phyloP scores from a whole-genome alignment of 352 stramenopile genomes.

The Globisporangium iwayamae region DNA sequence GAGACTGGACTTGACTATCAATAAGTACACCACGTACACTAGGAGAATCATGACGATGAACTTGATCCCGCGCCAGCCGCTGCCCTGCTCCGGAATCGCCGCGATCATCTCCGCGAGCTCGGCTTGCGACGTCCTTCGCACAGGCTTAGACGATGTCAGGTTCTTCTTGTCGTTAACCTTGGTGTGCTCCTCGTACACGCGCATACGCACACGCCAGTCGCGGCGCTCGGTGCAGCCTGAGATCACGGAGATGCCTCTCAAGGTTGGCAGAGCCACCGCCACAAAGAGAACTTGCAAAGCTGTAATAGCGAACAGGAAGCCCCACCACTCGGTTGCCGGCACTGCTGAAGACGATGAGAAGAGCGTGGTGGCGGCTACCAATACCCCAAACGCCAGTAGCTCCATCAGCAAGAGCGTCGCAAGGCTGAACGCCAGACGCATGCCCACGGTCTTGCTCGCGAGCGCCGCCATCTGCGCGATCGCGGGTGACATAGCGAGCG shows the following conservation, averaged over 20 bases:
- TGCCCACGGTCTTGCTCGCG: constrained; percentile 45
- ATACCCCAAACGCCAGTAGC: constrained; percentile 20
- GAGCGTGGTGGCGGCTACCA: constrained; percentile 15
- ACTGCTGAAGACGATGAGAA: background rate
- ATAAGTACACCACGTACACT: constrained; percentile 30
- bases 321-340: constrained; percentile 20
- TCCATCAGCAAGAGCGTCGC: constrained; percentile 36
- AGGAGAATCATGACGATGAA: constrained; percentile 50
- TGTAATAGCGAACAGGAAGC: constrained; percentile 23
- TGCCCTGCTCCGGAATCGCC: constrained; percentile 24
- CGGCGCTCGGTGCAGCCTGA: constrained; percentile 37
- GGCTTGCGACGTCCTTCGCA: background rate
- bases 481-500: constrained; percentile 62
- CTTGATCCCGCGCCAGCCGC: constrained; percentile 55
- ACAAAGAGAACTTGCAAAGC: constrained; percentile 25
- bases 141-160: background rate
- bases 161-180: constrained; percentile 20
- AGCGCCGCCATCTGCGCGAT: constrained; percentile 59
- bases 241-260: constrained; percentile 29
- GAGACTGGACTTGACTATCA: background rate
- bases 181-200: constrained; percentile 29
- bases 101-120: constrained; percentile 1
- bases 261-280: constrained; percentile 18
- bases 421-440: constrained; percentile 58
- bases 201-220: constrained; percentile 37